These are phyloP conservation scores for Pythium sukuiense DNA, from an alignment of 352 stramenopile species.

Conservation along the genomic window DNA sequence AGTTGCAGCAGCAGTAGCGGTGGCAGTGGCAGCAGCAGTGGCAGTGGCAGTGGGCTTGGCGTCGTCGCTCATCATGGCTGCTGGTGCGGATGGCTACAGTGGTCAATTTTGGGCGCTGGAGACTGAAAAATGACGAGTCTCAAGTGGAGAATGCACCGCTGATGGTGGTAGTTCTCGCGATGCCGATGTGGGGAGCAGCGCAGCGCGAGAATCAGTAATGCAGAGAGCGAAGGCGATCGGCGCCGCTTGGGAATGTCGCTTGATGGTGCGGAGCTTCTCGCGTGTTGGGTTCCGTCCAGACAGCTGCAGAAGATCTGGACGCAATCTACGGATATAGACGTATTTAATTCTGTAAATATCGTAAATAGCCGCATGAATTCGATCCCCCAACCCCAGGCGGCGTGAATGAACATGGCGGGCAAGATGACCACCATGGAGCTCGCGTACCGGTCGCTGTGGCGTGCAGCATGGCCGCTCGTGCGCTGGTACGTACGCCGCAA, in stretches of 20 bases:
- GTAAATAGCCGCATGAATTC: neutral
- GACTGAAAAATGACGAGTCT: neutral
- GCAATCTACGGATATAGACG: neutral
- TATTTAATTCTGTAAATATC: neutral
- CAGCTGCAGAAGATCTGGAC: neutral
- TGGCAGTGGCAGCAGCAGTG: neutral
- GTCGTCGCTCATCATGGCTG: constrained; percentile 20
- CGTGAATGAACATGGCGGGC: neutral
- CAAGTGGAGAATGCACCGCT: neutral
- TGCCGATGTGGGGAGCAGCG: neutral
- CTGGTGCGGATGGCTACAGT: constrained; percentile 5
- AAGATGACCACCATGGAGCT: constrained; percentile 9
- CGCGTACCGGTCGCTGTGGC: constrained; percentile 59
- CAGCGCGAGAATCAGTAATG: neutral
- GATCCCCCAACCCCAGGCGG: neutral
- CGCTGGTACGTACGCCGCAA: constrained; percentile 56
- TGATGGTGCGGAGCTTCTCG: neutral
- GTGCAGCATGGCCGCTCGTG: constrained; percentile 47
- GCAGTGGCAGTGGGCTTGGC: neutral
- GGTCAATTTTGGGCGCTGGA: neutral
- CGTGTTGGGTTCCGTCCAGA: neutral
- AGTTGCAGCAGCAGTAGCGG: neutral
- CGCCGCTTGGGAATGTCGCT: neutral
- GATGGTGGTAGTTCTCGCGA: neutral
- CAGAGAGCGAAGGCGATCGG: neutral